Conservation (phyloP, 208 protist species). For the Leishmania major region DNA sequence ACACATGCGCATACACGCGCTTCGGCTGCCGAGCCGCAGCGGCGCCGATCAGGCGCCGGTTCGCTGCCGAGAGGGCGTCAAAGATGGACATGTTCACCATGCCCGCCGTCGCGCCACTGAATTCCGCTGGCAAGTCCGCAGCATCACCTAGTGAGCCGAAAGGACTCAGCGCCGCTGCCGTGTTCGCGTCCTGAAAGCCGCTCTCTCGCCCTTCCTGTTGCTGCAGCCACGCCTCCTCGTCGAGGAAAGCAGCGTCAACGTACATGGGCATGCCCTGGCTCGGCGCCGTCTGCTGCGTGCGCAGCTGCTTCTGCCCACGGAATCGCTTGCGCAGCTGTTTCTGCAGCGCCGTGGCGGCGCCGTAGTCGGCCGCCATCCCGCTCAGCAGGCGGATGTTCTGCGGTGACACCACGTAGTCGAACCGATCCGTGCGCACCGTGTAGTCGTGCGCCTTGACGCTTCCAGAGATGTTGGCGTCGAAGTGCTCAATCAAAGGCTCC, state of each 20-base stretch:
- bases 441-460: conserved; percentile 63
- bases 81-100: conserved; percentile 34
- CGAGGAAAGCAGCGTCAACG: conserved; percentile 24
- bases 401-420: conserved; percentile 83
- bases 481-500: conserved; percentile 83
- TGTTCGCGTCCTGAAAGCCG: background rate
- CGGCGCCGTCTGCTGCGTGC: conserved; percentile 28
- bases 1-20: conserved; percentile 41
- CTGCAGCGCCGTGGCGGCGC: conserved; percentile 47
- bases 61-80: conserved; percentile 30
- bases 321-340: conserved; percentile 62
- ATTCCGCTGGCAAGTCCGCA: conserved; percentile 6
- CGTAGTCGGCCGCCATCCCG: conserved; percentile 57
- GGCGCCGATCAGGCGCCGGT: conserved; percentile 6
- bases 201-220: conserved; percentile 23
- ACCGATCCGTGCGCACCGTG: conserved; percentile 50
- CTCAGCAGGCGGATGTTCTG: conserved; percentile 63
- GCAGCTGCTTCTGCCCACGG: conserved; percentile 38
- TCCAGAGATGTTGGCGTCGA: conserved; percentile 51
- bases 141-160: conserved; percentile 20
- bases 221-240: conserved; percentile 26
- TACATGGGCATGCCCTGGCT: conserved; percentile 41
- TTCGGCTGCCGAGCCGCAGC: conserved; percentile 7
- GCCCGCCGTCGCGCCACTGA: conserved; percentile 12
- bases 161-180: background rate